Evolutionary conservation across 176 grass and related monocot species (phyloP), one percentile per base, ranked within the genome.

Genomic region (Zea luxurians): DNA sequence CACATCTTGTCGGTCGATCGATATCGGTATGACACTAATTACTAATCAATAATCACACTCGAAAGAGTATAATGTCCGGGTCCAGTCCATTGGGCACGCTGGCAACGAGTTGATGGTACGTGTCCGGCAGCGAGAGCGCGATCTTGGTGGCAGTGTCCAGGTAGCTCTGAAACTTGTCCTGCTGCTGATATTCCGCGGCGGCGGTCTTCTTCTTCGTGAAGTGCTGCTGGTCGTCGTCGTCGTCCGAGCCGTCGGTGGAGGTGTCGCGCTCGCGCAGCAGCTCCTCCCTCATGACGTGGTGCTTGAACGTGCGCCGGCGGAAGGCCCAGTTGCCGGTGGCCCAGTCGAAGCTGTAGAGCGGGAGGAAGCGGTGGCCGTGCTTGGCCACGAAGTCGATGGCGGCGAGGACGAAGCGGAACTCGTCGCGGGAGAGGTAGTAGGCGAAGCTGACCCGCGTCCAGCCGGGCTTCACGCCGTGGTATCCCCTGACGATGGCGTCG

Each of bases 381-480:
- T 61, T 83, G 0, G 94, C 94, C 2, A 93, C 76, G 63, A 97
- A 86, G 37, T 97, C 91, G 60, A 97, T 40, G 4, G 91, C 76
- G 48, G 78, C 73, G 36, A 93, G 89, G 15, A 97, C 69, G 82
- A 86, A 91, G 38, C 48, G 67, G 61, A 91, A 82, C 67, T 97
- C 94, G 48, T 91, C 82, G 59, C 47, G 60, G 3, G 85, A 69
- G 12, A 87, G 70, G 84, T 97, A 97, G 82, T 97, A 97, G 8
- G 88, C 44, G 84, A 97, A 86, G 71, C 91, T 97, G 48, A 97
- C 54, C 53, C 91, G 78, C 13, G 94, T 97, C 94, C 94, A 97
- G 11, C 94, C 94, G 0, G 91, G 94, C 81, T 91, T 91, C 67
- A 97, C 66, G 10, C 94, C 94, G 12, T 82, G 80, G 84, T 92